Evolutionary conservation across 2,329 filamentous ascomycete genomes (phyloP).

Genomic region (Albophoma yamanashiensis): DNA sequence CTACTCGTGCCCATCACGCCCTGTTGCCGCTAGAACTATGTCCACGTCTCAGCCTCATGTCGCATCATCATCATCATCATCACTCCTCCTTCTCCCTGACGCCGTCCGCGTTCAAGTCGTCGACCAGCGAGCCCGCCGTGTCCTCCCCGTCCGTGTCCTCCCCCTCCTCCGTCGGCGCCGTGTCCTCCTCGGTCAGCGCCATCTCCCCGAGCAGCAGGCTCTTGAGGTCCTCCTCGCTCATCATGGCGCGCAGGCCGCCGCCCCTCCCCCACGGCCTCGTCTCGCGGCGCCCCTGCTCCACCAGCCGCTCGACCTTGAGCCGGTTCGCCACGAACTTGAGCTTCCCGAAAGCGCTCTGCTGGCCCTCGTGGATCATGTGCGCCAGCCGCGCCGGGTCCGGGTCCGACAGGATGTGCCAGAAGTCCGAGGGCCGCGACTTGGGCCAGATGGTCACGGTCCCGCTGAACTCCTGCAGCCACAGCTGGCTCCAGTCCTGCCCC

Average conservation of each 20-base stretch:
- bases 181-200: slow-evolving; percentile 26
- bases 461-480: slow-evolving; percentile 91
- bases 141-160: slow-evolving; percentile 11
- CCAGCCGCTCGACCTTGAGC: slow-evolving; percentile 65
- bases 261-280: slow-evolving; percentile 36
- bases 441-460: slow-evolving; percentile 97
- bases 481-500: slow-evolving; percentile 92
- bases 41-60: neutral
- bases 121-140: neutral
- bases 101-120: neutral
- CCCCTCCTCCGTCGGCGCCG: slow-evolving; percentile 14
- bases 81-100: neutral
- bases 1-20: neutral
- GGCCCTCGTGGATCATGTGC: slow-evolving; percentile 82
- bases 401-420: slow-evolving; percentile 77
- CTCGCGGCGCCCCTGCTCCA: slow-evolving; percentile 48
- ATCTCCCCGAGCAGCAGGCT: slow-evolving; percentile 32
- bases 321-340: slow-evolving; percentile 85
- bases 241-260: slow-evolving; percentile 47
- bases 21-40: neutral
- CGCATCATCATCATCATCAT: neutral
- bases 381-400: slow-evolving; percentile 65
- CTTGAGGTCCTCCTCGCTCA: slow-evolving; percentile 49
- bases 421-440: slow-evolving; percentile 66
- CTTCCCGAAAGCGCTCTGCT: slow-evolving; percentile 83